A percentile compares a stretch with the other conserved stretches of the same genome.
phyloP scores from a whole-genome alignment of 1,284 basidiomycete species.

The Tausonia pullulans region DNA sequence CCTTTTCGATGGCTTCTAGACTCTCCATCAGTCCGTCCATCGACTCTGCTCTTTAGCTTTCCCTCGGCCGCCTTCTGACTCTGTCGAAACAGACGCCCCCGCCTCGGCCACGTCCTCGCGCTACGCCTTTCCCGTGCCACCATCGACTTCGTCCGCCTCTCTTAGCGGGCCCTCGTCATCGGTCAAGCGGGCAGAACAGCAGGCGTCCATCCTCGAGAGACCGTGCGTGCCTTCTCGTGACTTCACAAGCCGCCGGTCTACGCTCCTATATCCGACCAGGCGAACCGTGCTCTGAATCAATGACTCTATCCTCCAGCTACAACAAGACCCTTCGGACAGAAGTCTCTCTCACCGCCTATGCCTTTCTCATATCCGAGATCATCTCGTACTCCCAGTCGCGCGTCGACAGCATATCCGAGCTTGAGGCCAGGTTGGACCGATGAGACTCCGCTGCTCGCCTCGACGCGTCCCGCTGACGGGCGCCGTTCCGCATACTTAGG shows the following conservation, averaged over 20 bases:
- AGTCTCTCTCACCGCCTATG: conserved; percentile 68
- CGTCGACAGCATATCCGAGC: conserved; percentile 84
- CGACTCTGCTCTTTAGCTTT: no score
- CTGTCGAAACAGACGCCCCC: no score
- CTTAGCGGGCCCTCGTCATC: no score
- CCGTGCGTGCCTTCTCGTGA: neutral
- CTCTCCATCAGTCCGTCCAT: no score
- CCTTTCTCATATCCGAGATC: conserved; percentile 81
- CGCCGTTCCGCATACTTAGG: conserved; percentile 35
- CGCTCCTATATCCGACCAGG: conserved; percentile 5
- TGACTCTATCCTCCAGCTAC: neutral
- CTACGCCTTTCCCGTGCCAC: no score
- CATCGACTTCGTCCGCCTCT: no score
- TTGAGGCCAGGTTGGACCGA: conserved; percentile 60
- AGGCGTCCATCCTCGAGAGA: no score
- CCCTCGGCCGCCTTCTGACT: no score
- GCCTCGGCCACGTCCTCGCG: no score
- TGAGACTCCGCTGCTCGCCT: neutral
- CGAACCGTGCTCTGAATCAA: neutral
- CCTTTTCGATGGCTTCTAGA: no score
- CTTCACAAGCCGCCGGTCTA: conserved; percentile 14
- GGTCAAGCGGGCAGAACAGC: no score
- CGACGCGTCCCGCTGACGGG: neutral
- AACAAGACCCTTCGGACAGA: conserved; percentile 71
- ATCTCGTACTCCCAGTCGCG: conserved; percentile 91